A percentile compares a stretch with the other conserved stretches of the same genome.
These are phyloP conservation scores for Yarrowia yakushimensis DNA, from an alignment of 805 yeast genomes.

Conservation along the genomic window DNA sequence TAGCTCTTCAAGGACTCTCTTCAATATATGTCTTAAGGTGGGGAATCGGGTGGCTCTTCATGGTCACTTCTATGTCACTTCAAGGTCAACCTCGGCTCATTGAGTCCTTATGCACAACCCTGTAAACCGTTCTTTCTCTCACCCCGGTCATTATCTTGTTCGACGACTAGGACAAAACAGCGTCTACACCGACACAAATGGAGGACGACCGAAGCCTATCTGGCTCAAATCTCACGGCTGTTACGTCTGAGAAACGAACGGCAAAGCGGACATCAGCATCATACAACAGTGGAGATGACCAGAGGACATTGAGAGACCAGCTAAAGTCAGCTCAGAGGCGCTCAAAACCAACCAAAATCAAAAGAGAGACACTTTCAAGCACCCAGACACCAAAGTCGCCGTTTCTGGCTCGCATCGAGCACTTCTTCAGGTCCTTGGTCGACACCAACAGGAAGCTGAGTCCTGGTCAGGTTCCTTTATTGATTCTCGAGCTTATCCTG, in stretches of 20 bases:
- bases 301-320: not conserved
- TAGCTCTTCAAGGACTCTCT: too few relatives aligned
- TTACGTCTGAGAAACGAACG: not conserved
- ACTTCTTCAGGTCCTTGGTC: not conserved
- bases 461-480: not conserved
- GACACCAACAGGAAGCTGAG: not conserved
- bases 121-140: not conserved
- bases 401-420: not conserved
- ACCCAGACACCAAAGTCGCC: not conserved
- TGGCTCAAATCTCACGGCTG: not conserved
- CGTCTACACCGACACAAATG: not conserved
- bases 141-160: not conserved
- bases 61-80: not conserved
- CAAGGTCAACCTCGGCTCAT: not conserved
- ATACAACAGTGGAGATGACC: not conserved
- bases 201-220: not conserved
- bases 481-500: constrained; percentile 8
- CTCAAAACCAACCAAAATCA: not conserved
- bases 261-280: not conserved
- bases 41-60: too few relatives aligned
- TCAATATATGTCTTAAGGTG: too few relatives aligned
- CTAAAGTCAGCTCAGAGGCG: not conserved
- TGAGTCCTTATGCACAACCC: not conserved
- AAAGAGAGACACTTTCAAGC: not conserved
- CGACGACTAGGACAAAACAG: not conserved